Percentiles rank a stretch among this genome's conserved stretches.
These are phyloP conservation scores for Isatis lusitanica DNA, from an alignment of 441 rosid species.

Conservation along the genomic window DNA sequence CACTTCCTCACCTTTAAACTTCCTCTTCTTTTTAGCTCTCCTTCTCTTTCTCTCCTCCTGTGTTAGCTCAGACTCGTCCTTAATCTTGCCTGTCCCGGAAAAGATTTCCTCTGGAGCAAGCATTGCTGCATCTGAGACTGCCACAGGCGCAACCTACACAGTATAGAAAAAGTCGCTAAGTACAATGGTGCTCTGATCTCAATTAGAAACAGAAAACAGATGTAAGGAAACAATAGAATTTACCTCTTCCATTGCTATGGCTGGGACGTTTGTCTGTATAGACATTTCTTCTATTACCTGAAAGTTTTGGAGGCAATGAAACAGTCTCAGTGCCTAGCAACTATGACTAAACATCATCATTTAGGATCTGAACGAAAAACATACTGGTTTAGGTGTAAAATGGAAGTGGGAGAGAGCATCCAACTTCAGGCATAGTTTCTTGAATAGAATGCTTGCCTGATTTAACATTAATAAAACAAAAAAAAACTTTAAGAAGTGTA, in stretches of 20 bases:
- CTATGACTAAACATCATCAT: not conserved
- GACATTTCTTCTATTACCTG: constrained; percentile 93
- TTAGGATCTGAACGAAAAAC: constrained; percentile 33
- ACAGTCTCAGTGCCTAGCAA: not conserved
- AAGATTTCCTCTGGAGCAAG: constrained; percentile 96
- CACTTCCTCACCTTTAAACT: constrained; percentile 63
- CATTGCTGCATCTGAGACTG: constrained; percentile 95
- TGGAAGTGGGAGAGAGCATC: constrained; percentile 97
- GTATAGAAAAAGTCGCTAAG: constrained; percentile 28
- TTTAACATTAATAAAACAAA: not conserved
- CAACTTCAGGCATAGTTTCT: constrained; percentile 84
- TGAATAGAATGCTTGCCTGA: constrained; percentile 75
- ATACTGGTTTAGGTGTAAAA: constrained; percentile 94
- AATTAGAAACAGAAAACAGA: not conserved
- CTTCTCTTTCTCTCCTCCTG: constrained; percentile 85
- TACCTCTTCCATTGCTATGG: constrained; percentile 99
- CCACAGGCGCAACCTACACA: constrained; percentile 89
- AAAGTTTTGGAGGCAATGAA: not conserved
- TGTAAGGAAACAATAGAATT: not conserved
- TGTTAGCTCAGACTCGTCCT: constrained; percentile 83
- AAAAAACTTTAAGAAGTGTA: not conserved
- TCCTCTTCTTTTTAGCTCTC: constrained; percentile 96
- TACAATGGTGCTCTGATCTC: constrained; percentile 1
- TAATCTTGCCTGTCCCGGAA: constrained; percentile 75
- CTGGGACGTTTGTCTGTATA: constrained; percentile 82